Conservation (phyloP, 1,139 yeast species). For the Candida anutae region DNA sequence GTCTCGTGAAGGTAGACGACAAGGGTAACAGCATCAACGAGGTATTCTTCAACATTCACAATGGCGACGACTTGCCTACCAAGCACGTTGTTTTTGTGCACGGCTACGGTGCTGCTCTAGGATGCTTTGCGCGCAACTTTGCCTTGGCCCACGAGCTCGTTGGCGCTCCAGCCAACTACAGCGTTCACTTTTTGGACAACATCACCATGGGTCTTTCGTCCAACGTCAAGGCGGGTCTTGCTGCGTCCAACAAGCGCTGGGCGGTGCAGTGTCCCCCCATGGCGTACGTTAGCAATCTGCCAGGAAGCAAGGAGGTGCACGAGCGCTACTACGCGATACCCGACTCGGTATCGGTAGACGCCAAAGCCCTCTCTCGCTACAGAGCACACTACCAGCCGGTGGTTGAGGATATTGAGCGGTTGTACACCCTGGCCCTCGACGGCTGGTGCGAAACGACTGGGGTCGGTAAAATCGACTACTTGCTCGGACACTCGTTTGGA, state of each 20-base stretch:
- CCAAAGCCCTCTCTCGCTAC: constrained; percentile 19
- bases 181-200: constrained; percentile 71
- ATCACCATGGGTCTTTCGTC: constrained; percentile 81
- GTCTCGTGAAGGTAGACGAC: constrained; percentile 18
- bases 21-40: constrained; percentile 29
- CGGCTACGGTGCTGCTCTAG: constrained; percentile 88
- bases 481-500: constrained; percentile 41
- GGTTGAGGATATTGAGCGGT: constrained; percentile 31
- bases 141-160: constrained; percentile 36
- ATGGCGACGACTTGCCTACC: constrained; percentile 9
- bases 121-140: constrained; percentile 77
- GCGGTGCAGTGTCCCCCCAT: constrained; percentile 8
- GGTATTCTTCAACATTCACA: constrained; percentile 14
- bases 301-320: constrained; percentile 23
- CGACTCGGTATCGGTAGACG: constrained; percentile 25
- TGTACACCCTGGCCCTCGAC: constrained; percentile 31
- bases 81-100: constrained; percentile 64
- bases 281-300: constrained; percentile 20
- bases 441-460: constrained; percentile 27
- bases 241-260: constrained; percentile 17
- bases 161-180: constrained; percentile 26
- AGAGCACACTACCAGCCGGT: constrained; percentile 33
- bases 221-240: constrained; percentile 47
- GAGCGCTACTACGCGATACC: constrained; percentile 37
- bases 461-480: constrained; percentile 29